Conservation (phyloP, 1,139 yeast species). For the Suhomyces taliae region DNA sequence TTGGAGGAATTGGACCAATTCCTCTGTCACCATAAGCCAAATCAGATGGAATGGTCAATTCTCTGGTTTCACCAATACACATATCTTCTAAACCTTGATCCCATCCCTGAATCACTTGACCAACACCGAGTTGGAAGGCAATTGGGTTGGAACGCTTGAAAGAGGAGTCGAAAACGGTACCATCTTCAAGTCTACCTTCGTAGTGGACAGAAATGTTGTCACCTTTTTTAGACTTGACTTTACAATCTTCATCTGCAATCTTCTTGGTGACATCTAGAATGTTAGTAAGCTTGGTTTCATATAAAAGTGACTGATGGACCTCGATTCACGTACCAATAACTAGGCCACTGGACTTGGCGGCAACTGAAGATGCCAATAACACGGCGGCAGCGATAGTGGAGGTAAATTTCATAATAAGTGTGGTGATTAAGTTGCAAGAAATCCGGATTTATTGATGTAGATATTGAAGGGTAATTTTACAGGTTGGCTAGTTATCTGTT, state of each 20-base stretch:
- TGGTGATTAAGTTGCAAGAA: background rate
- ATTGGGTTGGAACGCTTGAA: slow-evolving; percentile 64
- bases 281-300: slow-evolving; percentile 7
- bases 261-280: slow-evolving; percentile 42
- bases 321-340: slow-evolving; percentile 6
- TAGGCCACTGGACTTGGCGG: slow-evolving; percentile 3
- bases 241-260: slow-evolving; percentile 53
- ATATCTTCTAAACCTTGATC: slow-evolving; percentile 70
- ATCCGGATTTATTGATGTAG: too few relatives aligned
- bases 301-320: too few relatives aligned
- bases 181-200: slow-evolving; percentile 67
- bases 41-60: slow-evolving; percentile 71
- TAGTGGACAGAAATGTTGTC: slow-evolving; percentile 74
- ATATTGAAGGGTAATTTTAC: too few relatives aligned
- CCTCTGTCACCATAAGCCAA: slow-evolving; percentile 78
- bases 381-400: slow-evolving; percentile 2
- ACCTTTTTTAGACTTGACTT: slow-evolving; percentile 56
- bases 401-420: slow-evolving; percentile 9
- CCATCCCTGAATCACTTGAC: slow-evolving; percentile 86
- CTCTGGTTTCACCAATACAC: slow-evolving; percentile 88
- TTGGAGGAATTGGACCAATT: slow-evolving; percentile 77
- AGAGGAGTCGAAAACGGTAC: slow-evolving; percentile 76
- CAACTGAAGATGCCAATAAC: slow-evolving; percentile 1
- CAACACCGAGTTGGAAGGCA: slow-evolving; percentile 66
- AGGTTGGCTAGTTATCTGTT: too few relatives aligned